These are phyloP conservation scores for Moricandia moricandioides DNA, from an alignment of 345 rosid genomes.

Conservation along the genomic window DNA sequence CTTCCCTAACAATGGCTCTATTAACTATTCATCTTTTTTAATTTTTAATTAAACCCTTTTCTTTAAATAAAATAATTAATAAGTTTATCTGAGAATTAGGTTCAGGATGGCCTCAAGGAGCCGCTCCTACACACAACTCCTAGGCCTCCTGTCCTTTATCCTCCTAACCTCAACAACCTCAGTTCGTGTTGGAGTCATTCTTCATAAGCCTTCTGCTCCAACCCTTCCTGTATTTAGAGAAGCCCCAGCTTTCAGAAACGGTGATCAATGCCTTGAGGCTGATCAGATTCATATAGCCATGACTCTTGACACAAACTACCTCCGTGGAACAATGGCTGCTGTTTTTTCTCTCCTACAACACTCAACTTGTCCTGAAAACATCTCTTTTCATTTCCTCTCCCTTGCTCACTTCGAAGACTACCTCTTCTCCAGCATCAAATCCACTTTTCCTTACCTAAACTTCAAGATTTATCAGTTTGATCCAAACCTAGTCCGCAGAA, in stretches of 20 bases:
- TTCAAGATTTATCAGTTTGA: slow-evolving; percentile 54
- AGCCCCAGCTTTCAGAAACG: slow-evolving; percentile 58
- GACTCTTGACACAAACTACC: slow-evolving; percentile 72
- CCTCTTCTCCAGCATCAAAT: slow-evolving; percentile 46
- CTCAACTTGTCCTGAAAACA: slow-evolving; percentile 56
- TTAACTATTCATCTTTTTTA: slow-evolving; percentile 24
- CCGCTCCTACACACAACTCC: slow-evolving; percentile 34
- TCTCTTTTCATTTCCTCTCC: slow-evolving; percentile 62
- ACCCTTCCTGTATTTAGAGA: slow-evolving; percentile 49
- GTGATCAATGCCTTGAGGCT: slow-evolving; percentile 39
- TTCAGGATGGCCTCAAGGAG: slow-evolving; percentile 70
- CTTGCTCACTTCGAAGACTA: slow-evolving; percentile 43
- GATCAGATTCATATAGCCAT: slow-evolving; percentile 54
- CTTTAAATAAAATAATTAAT: neutral
- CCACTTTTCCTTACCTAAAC: slow-evolving; percentile 57
- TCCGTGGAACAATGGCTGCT: slow-evolving; percentile 73
- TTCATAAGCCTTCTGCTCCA: slow-evolving; percentile 33
- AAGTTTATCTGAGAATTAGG: slow-evolving; percentile 35
- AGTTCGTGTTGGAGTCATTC: slow-evolving; percentile 40
- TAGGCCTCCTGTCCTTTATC: slow-evolving; percentile 70
- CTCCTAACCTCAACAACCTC: slow-evolving; percentile 38
- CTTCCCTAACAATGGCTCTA: slow-evolving; percentile 30
- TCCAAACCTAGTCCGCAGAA: slow-evolving; percentile 49
- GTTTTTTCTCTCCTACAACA: slow-evolving; percentile 57
- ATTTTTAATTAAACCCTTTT: slow-evolving; percentile 22